phyloP scores from a whole-genome alignment of 805 yeast species.

The Candida stauntonica region DNA sequence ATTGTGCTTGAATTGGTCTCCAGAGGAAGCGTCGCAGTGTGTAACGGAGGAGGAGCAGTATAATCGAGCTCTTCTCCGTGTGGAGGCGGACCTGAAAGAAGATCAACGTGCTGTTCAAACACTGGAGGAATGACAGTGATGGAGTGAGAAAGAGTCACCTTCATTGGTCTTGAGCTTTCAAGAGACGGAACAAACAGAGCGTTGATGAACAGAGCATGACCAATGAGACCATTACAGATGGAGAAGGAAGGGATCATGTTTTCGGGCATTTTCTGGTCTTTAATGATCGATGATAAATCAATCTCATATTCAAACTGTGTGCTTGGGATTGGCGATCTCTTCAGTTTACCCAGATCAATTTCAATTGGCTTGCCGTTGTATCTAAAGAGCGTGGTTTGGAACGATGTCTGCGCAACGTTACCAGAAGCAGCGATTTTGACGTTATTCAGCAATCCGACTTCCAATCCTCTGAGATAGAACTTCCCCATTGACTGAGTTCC shows the following conservation, averaged over 20 bases:
- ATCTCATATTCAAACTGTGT: constrained; percentile 5
- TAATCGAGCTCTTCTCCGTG: no score
- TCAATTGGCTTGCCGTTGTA: background rate
- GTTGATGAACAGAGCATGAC: constrained; percentile 1
- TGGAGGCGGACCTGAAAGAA: no score
- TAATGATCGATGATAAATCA: background rate
- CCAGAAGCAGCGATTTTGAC: constrained; percentile 1
- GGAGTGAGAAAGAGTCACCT: background rate
- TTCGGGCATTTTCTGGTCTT: background rate
- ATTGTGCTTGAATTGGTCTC: no score
- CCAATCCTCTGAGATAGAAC: constrained; percentile 1
- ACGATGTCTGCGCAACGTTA: background rate
- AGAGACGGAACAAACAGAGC: background rate
- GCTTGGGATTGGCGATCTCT: background rate
- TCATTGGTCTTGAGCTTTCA: background rate
- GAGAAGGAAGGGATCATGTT: constrained; percentile 4
- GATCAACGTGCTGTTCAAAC: no score
- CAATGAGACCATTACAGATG: constrained; percentile 3
- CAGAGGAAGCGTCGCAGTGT: no score
- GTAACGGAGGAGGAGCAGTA: no score
- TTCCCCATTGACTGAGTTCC: constrained; percentile 2
- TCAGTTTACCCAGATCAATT: constrained; percentile 4
- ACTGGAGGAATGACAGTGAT: no score
- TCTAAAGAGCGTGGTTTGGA: background rate
- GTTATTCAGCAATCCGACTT: constrained; percentile 1